Evolutionary conservation across 2,329 filamentous ascomycete species (phyloP), one percentile per base, ranked within the genome.

Genomic region (Ophiostoma quercus): DNA sequence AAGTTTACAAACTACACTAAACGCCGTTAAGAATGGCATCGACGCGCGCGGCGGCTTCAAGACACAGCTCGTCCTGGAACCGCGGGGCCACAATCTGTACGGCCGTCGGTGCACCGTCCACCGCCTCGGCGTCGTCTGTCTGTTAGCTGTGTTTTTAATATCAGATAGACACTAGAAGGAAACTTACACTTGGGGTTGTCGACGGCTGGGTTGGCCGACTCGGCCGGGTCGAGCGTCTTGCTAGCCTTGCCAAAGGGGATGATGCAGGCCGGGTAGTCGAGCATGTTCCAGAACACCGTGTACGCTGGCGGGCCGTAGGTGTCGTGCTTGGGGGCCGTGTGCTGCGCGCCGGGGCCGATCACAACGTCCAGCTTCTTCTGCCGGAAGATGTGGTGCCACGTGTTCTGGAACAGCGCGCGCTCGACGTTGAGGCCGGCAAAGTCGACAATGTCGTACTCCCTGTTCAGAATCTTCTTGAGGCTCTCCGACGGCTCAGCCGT

Each of bases 271-370:
- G 47, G 47, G 9, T 54, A 25, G 51, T 54, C n/a, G 7, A 54
- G 51, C 51, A 54, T 16, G 51, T 54, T 54, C 51, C 51, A 54
- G n/a, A 54, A 25, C 11, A 54, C 51, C 7, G 51, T 51, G 47
- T 51, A 51, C n/a, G 51, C 51, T n/a, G 51, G 51, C 11, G 22
- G 51, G 51, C 51, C 51, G 51, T 57, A 57, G n/a, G 51, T 57
- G n/a, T 57, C 51, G n/a, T 57, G 51, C n/a, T 57, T 57, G 51
- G 51, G 7, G 11, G 51, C 51, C 7, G 51, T 57, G 51, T 57
- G 51, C 51, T 47, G 43, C 7, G 43, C 43, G 43, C 43, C 43
- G 16, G 43, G 43, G 7, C 43, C 43, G 43, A 47, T 47, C 43
- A 47, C 16, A 19, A 47, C 19, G 14, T 47, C 43, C 43, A 47